Evolutionary conservation across 257 asterid species (phyloP), one percentile per base, ranked within the genome.

Genomic region (Ilex asprella): DNA sequence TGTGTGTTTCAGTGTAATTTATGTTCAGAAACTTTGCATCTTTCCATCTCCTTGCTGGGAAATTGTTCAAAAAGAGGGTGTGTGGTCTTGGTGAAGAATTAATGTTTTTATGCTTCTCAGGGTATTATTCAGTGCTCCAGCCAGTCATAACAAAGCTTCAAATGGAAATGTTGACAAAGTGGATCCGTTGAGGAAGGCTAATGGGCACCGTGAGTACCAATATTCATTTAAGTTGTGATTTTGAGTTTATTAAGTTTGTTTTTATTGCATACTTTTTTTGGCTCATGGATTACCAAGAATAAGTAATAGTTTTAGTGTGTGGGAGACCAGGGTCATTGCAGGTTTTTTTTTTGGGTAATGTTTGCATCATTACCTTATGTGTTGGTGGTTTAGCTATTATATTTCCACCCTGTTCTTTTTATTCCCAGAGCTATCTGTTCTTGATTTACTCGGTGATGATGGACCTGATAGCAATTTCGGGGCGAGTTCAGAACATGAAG

Each of bases 391-490:
- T 21, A 21, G 27, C 27, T 21, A 35, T 16, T 57, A 30, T 66
- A 61, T 32, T 51, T 39, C 58, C 56, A 50, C 30, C 53, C 39
- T 14, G 14, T 39, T 30, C 62, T 30, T 51, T 52, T 30, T 64
- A 32, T 61, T 16, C 70, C 49, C 79, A 87, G 97, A 80, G 73
- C 77, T 90, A 70, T 74, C 84, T 70, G 79, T 90, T 70, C 69
- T 87, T 41, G 95, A 85, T 66, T 76, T 90, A 74, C 88, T 90
- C 57, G 86, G 81, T 64, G 94, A 85, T 67, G 84, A 76, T 76
- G 86, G 80, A 67, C 70, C 82, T 31, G 75, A 62, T 59, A 56
- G 65, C 60, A 59, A 62, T 50, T 69, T 63, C 13, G 79, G 62
- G 41, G 75, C 68, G 69, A 60, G 58, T 61, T 78, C 74, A 56